These are phyloP conservation scores for Saturnispora bothae DNA, from an alignment of 805 yeast genomes.

Conservation along the genomic window DNA sequence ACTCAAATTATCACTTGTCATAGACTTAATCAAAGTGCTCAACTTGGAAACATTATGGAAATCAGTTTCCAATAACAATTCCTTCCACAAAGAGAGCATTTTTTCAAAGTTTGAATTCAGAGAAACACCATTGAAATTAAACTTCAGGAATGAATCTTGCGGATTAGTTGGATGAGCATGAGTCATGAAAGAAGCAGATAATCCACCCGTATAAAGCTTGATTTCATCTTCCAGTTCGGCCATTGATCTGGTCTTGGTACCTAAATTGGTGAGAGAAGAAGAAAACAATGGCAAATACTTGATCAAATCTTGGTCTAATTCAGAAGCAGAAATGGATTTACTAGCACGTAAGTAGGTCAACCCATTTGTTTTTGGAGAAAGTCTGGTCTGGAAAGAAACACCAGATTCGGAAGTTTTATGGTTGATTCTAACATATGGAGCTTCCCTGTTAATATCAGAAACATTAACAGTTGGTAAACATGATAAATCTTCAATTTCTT, in stretches of 20 bases:
- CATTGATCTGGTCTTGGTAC: slow-evolving; percentile 64
- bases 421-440: slow-evolving; percentile 31
- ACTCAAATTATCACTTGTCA: slow-evolving; percentile 70
- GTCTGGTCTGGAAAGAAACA: slow-evolving; percentile 21
- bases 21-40: slow-evolving; percentile 56
- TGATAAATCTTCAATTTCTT: slow-evolving; percentile 59
- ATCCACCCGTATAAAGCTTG: slow-evolving; percentile 75
- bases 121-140: slow-evolving; percentile 58
- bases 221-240: slow-evolving; percentile 80
- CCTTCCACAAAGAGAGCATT: slow-evolving; percentile 56
- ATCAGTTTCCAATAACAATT: slow-evolving; percentile 59
- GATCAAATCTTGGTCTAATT: slow-evolving; percentile 50
- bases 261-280: slow-evolving; percentile 73
- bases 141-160: slow-evolving; percentile 37
- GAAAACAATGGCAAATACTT: slow-evolving; percentile 69
- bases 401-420: slow-evolving; percentile 16
- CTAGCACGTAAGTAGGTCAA: slow-evolving; percentile 65
- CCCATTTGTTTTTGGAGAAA: slow-evolving; percentile 53
- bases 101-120: slow-evolving; percentile 51
- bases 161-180: slow-evolving; percentile 45
- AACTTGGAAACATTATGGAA: slow-evolving; percentile 59
- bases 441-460: slow-evolving; percentile 56
- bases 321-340: slow-evolving; percentile 39
- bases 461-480: slow-evolving; percentile 71
- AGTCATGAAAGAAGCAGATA: slow-evolving; percentile 50